These are phyloP conservation scores for Phytopythium aichiense DNA, from an alignment of 352 stramenopile genomes.

Conservation along the genomic window DNA sequence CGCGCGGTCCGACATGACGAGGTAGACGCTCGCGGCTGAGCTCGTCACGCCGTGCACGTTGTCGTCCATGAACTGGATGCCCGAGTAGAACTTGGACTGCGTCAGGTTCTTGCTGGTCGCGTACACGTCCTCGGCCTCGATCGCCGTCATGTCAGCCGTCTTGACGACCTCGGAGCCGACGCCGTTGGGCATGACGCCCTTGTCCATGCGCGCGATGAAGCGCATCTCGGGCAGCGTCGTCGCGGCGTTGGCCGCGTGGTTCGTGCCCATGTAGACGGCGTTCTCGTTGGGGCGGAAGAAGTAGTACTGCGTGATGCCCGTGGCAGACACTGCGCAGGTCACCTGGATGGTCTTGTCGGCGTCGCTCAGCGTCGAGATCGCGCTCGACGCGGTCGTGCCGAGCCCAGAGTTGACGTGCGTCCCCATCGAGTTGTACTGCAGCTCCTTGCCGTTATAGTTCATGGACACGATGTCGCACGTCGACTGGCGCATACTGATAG, in stretches of 20 bases:
- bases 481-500: conserved; percentile 29
- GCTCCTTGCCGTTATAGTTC: conserved; percentile 10
- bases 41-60: conserved; percentile 36
- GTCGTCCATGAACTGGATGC: conserved; percentile 25
- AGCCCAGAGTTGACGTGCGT: conserved; percentile 44
- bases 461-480: conserved; percentile 28
- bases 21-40: conserved; percentile 33
- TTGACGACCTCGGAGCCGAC: conserved; percentile 23
- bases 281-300: conserved; percentile 53
- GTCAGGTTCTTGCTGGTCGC: conserved; percentile 24
- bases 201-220: conserved; percentile 39
- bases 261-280: conserved; percentile 50
- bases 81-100: conserved; percentile 44
- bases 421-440: conserved; percentile 39
- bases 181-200: conserved; percentile 28
- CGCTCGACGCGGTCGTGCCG: conserved; percentile 17
- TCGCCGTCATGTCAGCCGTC: too few species aligned
- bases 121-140: conserved; percentile 37
- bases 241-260: conserved; percentile 32
- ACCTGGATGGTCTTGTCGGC: conserved; percentile 39
- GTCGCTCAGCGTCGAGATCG: conserved; percentile 29
- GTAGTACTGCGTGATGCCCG: conserved; percentile 43
- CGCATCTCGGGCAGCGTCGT: conserved; percentile 31
- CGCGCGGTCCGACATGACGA: conserved; percentile 39
- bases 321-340: conserved; percentile 25